Evolutionary conservation across 495 filamentous ascomycete species (phyloP), one percentile per base, ranked within the genome.

Genomic region (Penicillium dipodomyicola): DNA sequence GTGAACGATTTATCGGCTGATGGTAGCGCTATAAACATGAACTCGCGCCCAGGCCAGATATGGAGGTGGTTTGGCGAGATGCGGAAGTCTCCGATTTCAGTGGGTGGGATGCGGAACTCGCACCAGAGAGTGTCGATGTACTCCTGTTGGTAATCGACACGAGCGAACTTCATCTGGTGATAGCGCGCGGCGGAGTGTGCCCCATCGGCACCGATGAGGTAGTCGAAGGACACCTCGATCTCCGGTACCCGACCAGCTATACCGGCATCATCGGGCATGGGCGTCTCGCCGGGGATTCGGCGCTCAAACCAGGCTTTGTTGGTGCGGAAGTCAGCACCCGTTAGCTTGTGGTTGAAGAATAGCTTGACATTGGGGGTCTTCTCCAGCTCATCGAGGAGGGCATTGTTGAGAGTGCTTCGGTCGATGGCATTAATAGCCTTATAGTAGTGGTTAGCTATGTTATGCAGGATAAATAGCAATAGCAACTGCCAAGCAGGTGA

Each of bases 81-180:
- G 30, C 76, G 76, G 68, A 92, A 99, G 27, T 81, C 79, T 11
- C 78, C 74, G 20, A 72, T 59, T 14, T 77, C 66, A 0, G 78
- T 73, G 0, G 89, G 81, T 2, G 81, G 76, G 56, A 99, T 93
- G 41, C 84, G 86, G 68, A 97, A 96, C 62, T 99, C 95, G 74
- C 94, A 96, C 94, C 94, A 99, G 9, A 97, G 74, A 0, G 93
- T 93, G 69, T 96, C 92, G 71, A 99, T 92, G 67, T 99, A 99
- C 65, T 92, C 84, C 68, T 99, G 94, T 56, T 92, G 81, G 65
- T 96, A 97, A 67, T 90, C 82, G 79, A 97, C 89, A 6, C 89
- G 84, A 5, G 84, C 80, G 64, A 78, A 96, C 72, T 96, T 96
- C 91, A 97, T 97, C 75, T 97, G 79, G 66, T 97, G 89, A 70